A percentile compares a stretch with the other conserved stretches of the same genome.
Evolutionary conservation across 2,329 filamentous ascomycete genomes (phyloP).

Genomic region (Phialemonium atrogriseum): DNA sequence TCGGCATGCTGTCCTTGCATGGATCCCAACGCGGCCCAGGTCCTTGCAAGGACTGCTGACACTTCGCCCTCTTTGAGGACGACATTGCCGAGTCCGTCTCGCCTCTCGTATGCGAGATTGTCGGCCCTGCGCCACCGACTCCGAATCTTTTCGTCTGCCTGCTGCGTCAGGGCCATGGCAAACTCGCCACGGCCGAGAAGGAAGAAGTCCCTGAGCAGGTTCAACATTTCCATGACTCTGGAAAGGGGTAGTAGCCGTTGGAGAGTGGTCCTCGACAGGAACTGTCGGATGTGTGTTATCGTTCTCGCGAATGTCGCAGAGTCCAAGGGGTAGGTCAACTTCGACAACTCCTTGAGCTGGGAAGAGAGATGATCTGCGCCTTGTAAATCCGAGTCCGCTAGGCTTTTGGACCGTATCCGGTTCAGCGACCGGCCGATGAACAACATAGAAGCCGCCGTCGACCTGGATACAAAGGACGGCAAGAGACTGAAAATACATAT

Average conservation of each 20-base stretch:
- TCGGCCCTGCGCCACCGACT: conserved; percentile 61
- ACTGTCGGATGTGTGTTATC: conserved; percentile 68
- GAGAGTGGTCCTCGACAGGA: conserved; percentile 74
- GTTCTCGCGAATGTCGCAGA: conserved; percentile 61
- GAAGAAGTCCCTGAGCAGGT: conserved; percentile 77
- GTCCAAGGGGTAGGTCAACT: conserved; percentile 65
- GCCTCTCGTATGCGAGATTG: conserved; percentile 47
- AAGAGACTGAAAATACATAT: conserved; percentile 50
- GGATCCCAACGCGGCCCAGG: conserved; percentile 73
- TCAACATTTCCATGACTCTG: conserved; percentile 68
- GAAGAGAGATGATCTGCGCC: conserved; percentile 55
- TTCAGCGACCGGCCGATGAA: conserved; percentile 88
- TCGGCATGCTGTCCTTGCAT: conserved; percentile 62
- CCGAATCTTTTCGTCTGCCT: conserved; percentile 74
- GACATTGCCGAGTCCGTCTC: conserved; percentile 52
- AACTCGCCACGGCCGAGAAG: conserved; percentile 86
- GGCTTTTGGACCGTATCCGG: conserved; percentile 59
- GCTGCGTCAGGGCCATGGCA: conserved; percentile 73
- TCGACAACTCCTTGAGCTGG: conserved; percentile 62
- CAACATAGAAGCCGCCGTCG: conserved; percentile 73
- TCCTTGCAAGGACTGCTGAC: conserved; percentile 63
- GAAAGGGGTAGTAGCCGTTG: conserved; percentile 72
- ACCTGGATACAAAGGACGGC: conserved; percentile 68
- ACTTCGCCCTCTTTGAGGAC: conserved; percentile 83
- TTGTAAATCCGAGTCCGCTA: conserved; percentile 31